Evolutionary conservation across 2,329 filamentous ascomycete species (phyloP).

Genomic region (Penicillium sp.): DNA sequence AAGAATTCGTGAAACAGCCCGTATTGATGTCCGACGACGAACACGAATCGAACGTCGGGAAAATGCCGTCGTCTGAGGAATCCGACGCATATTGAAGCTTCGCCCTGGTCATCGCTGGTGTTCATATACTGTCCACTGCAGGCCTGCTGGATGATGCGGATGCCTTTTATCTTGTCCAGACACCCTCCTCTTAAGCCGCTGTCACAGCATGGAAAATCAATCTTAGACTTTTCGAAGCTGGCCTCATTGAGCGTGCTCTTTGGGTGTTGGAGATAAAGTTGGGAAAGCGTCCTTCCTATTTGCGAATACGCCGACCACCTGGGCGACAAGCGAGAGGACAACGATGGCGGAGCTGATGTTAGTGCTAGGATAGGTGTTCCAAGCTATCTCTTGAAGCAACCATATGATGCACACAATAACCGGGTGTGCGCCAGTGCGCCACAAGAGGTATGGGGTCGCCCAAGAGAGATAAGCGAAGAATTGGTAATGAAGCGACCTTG

Average conservation of each 20-base stretch:
- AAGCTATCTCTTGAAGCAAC: conserved; percentile 85
- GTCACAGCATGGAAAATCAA: background rate
- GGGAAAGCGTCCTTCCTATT: conserved; percentile 36
- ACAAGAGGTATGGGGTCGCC: conserved; percentile 85
- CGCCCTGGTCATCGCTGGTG: background rate
- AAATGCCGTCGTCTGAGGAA: conserved; percentile 81
- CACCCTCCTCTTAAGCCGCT: background rate
- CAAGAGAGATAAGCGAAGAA: conserved; percentile 93
- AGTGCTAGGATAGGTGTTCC: conserved; percentile 92
- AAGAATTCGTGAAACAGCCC: conserved; percentile 72
- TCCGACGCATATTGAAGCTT: conserved; percentile 67
- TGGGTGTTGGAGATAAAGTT: conserved; percentile 25
- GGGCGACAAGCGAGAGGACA: conserved; percentile 71
- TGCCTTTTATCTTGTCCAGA: background rate
- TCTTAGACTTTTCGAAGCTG: background rate
- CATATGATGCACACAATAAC: conserved; percentile 71
- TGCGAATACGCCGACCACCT: conserved; percentile 66
- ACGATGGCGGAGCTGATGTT: conserved; percentile 67
- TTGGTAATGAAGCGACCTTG: conserved; percentile 89
- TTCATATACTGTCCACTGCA: background rate
- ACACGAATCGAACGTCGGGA: conserved; percentile 79
- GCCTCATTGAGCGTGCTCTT: conserved; percentile 32
- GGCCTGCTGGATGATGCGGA: background rate
- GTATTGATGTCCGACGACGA: conserved; percentile 72
- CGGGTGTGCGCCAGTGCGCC: conserved; percentile 74